Conservation (phyloP, 2,329 filamentous ascomycete species). For the Botrytis paeoniae region DNA sequence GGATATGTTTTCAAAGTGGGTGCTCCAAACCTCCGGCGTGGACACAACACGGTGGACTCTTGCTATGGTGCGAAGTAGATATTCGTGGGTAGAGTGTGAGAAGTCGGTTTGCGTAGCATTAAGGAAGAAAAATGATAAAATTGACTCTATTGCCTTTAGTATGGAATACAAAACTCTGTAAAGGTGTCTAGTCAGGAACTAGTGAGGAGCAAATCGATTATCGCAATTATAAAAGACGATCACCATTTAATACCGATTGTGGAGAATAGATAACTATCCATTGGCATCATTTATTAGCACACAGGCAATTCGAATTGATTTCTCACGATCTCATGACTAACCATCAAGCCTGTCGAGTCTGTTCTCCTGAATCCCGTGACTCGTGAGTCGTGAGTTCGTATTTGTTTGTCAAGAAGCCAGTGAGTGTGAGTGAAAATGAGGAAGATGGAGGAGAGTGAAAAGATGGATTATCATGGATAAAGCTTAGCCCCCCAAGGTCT, state of each 20-base stretch:
- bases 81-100: neutral
- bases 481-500: neutral
- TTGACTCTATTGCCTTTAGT: neutral
- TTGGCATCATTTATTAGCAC: neutral
- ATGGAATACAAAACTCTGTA: neutral
- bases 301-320: neutral
- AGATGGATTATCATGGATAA: neutral
- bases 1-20: neutral
- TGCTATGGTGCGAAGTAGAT: neutral
- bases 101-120: neutral
- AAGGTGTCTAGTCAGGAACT: neutral
- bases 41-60: neutral
- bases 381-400: neutral
- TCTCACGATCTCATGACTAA: neutral
- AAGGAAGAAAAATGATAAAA: neutral
- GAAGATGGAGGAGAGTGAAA: neutral
- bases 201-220: conserved; percentile 4
- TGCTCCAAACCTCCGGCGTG: neutral
- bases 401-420: neutral
- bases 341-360: neutral
- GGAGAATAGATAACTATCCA: neutral
- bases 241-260: neutral
- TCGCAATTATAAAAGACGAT: conserved; percentile 13
- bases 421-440: neutral
- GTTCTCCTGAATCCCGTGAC: neutral